Base-by-base conservation (phyloP, 2,329 filamentous ascomycete species). In the Aspergillus amoenus region DNA sequence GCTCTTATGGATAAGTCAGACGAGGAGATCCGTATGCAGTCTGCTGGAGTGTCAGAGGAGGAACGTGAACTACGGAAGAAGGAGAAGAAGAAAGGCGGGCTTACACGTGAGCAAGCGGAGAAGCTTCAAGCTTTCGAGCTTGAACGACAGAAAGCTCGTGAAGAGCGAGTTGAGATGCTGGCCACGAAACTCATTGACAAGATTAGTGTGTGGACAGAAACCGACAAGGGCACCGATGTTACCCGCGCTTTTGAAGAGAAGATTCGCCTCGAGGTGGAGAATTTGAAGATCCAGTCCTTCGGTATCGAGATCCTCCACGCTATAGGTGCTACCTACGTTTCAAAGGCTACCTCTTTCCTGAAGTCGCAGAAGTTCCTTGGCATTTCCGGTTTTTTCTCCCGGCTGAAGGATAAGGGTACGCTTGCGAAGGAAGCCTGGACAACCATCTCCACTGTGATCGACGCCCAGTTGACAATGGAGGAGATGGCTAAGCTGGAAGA, bases 251-350 rank as follows among this genome's bases (percentile, higher is more conserved):
- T 97, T 80, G 88, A 93, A 73, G 91, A 93, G 73, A 97, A 99
- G 84, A 97, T 90, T 65, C 85, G 88, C 41, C 86, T 97, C 41
- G 94, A 99, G 78, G 91, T 96, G 24, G 94, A 99, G 79, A 96
- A 97, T 71, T 81, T 99, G 67, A 99, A 97, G 82, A 99, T 99
- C 91, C 94, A 99, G 78, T 95, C 90, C 0, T 99, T 99, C 67
- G 94, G 94, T 51, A 82, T 99, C 42, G 94, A 99, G 66, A 97
- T 97, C 66, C 81, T 97, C 48, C 93, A 97, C 74, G 93, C 94
- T 45, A 95, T 99, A 68, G 94, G 94, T 15, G 83, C 89, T 65
- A 96, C 91, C 4, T 99, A 99, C 75, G 78, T 94, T 27, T 86
- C 87, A 73, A 97, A 97, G 77, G 91, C 89, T 3, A 90, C 89